These are phyloP conservation scores for Aspergillus diversus DNA, from an alignment of 495 filamentous ascomycete species.

Conservation along the genomic window DNA sequence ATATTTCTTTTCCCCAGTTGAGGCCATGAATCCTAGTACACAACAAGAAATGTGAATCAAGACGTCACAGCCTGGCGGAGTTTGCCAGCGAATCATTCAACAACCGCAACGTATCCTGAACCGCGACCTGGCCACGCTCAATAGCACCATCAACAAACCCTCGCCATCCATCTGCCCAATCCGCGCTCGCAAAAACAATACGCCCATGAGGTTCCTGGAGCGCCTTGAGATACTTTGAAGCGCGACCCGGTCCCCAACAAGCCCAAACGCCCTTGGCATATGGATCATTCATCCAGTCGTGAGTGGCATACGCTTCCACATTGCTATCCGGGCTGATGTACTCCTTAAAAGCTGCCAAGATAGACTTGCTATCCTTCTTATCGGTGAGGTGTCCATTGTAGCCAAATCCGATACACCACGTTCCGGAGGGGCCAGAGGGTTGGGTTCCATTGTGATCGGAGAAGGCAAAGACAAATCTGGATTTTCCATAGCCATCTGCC, in stretches of 20 bases:
- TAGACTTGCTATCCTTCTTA: slow-evolving; percentile 19
- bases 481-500: not conserved
- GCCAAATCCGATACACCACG: slow-evolving; percentile 29
- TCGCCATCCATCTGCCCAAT: too few relatives aligned
- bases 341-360: slow-evolving; percentile 9
- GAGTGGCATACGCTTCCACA: slow-evolving; percentile 26
- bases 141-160: too few relatives aligned
- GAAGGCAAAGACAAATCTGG: slow-evolving; percentile 26
- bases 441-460: slow-evolving; percentile 31
- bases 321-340: slow-evolving; percentile 20
- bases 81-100: too few relatives aligned
- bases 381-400: slow-evolving; percentile 24
- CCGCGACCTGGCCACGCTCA: too few relatives aligned
- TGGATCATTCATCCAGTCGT: slow-evolving; percentile 38
- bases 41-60: too few relatives aligned
- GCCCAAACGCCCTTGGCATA: slow-evolving; percentile 31
- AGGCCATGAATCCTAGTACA: too few relatives aligned
- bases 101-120: too few relatives aligned
- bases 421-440: slow-evolving; percentile 20
- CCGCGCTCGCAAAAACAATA: too few relatives aligned
- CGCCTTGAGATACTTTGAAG: not conserved
- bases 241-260: slow-evolving; percentile 24
- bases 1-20: too few relatives aligned
- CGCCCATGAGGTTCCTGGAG: too few relatives aligned
- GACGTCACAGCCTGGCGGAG: too few relatives aligned